Evolutionary conservation across 2,329 filamentous ascomycete species (phyloP).

Genomic region (Stemphylium beticola): DNA sequence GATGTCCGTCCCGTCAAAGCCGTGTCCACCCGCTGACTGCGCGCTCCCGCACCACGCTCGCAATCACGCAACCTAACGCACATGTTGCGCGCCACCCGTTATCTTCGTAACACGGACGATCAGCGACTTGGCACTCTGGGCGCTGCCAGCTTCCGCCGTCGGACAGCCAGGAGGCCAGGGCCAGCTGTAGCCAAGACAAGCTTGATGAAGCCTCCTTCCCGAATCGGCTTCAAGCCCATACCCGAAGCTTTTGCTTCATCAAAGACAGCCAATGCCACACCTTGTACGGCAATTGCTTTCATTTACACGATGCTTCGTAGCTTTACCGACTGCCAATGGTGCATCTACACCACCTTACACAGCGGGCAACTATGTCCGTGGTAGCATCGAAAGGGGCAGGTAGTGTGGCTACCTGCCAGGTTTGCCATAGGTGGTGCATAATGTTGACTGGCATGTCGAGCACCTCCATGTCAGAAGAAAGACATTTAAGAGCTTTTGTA

Average conservation of each 20-base stretch:
- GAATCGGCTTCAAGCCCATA: conserved; percentile 28
- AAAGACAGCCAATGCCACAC: conserved; percentile 37
- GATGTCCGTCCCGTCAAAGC: no score
- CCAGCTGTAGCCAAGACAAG: conserved; percentile 36
- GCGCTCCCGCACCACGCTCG: no score
- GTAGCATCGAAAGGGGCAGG: conserved; percentile 36
- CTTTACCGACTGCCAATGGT: conserved; percentile 27
- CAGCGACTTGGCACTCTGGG: conserved; percentile 27
- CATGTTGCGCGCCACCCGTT: conserved; percentile 1
- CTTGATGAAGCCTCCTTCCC: conserved; percentile 43
- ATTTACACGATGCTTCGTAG: conserved; percentile 27
- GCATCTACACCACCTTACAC: conserved; percentile 18
- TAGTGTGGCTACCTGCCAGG: conserved; percentile 35
- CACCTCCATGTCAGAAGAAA: conserved; percentile 13
- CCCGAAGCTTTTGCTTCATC: conserved; percentile 41
- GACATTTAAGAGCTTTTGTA: conserved; percentile 29
- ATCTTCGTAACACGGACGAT: conserved; percentile 22
- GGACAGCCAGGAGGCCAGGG: neutral
- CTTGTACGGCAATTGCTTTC: conserved; percentile 22
- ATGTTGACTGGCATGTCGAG: conserved; percentile 15
- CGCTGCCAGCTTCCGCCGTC: conserved; percentile 9
- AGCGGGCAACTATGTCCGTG: conserved; percentile 19
- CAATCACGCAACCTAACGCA: neutral
- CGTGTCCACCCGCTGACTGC: no score
- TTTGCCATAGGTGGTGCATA: conserved; percentile 28